phyloP scores from a whole-genome alignment of 2,329 filamentous ascomycete genomes.

The Cercospora sp. region DNA sequence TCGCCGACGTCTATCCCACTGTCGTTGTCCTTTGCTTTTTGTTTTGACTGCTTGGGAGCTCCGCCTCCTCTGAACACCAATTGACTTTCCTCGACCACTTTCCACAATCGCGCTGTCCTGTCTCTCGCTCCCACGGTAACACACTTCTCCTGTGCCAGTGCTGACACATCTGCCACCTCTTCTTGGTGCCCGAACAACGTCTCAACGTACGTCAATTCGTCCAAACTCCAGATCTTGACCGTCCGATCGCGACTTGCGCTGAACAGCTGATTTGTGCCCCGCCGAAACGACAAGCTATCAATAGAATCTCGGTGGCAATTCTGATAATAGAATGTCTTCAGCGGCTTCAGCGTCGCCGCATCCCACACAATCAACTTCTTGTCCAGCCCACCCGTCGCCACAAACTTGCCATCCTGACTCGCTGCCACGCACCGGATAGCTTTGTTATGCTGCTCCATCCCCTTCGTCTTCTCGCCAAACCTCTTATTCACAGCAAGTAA shows the following conservation, averaged over 20 bases:
- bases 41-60: constrained; percentile 37
- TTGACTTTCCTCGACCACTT: constrained; percentile 92
- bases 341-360: constrained; percentile 71
- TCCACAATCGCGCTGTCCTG: constrained; percentile 90
- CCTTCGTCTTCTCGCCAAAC: constrained; percentile 61
- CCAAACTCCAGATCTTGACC: constrained; percentile 91
- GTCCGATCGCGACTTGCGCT: constrained; percentile 88
- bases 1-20: constrained; percentile 39
- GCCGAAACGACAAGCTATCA: constrained; percentile 78
- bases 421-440: constrained; percentile 82
- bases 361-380: constrained; percentile 86
- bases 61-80: constrained; percentile 90
- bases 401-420: constrained; percentile 83
- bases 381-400: constrained; percentile 87
- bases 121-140: constrained; percentile 88
- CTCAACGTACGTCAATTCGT: constrained; percentile 91
- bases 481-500: constrained; percentile 59
- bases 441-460: constrained; percentile 65
- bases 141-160: constrained; percentile 82
- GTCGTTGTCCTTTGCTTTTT: constrained; percentile 51
- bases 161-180: constrained; percentile 78
- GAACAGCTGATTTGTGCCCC: constrained; percentile 77
- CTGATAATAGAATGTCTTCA: constrained; percentile 87
- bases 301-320: constrained; percentile 88
- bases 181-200: constrained; percentile 97